Evolutionary conservation across 768 basidiomycete genomes (phyloP).

Genomic region (Russula virescens): DNA sequence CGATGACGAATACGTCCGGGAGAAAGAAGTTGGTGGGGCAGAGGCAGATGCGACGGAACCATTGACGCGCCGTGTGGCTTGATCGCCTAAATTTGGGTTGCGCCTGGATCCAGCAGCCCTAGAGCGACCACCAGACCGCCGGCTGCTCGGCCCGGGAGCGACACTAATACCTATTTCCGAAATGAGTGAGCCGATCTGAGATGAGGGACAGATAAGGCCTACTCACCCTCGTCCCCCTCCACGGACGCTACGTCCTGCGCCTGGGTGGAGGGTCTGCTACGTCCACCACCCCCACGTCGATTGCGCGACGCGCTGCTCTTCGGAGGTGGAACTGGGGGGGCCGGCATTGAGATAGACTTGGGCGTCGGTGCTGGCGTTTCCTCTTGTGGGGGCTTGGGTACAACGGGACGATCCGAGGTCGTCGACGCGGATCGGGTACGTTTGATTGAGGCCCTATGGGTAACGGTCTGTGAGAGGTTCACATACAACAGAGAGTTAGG

Average conservation of each 20-base stretch:
- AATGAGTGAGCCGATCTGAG: constrained; percentile 33
- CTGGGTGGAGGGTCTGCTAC: constrained; percentile 29
- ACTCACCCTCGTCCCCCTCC: constrained; percentile 63
- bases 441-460: constrained; percentile 50
- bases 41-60: constrained; percentile 35
- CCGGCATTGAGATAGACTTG: constrained; percentile 23
- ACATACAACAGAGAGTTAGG: neutral
- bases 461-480: constrained; percentile 18
- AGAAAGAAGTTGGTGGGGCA: constrained; percentile 33
- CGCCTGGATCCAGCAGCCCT: constrained; percentile 46
- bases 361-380: constrained; percentile 36
- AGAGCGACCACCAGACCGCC: constrained; percentile 39
- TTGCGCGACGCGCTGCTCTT: constrained; percentile 27
- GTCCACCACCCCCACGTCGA: constrained; percentile 28
- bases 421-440: constrained; percentile 73
- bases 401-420: constrained; percentile 52
- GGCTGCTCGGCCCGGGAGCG: constrained; percentile 25
- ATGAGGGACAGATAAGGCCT: constrained; percentile 22
- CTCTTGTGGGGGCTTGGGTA: constrained; percentile 36
- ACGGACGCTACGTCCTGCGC: constrained; percentile 31
- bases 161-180: constrained; percentile 1
- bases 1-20: constrained; percentile 51
- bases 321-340: constrained; percentile 25
- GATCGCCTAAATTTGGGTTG: constrained; percentile 32
- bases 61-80: constrained; percentile 29